phyloP scores from a whole-genome alignment of 1,284 basidiomycete genomes.

The Fomes fomentarius region DNA sequence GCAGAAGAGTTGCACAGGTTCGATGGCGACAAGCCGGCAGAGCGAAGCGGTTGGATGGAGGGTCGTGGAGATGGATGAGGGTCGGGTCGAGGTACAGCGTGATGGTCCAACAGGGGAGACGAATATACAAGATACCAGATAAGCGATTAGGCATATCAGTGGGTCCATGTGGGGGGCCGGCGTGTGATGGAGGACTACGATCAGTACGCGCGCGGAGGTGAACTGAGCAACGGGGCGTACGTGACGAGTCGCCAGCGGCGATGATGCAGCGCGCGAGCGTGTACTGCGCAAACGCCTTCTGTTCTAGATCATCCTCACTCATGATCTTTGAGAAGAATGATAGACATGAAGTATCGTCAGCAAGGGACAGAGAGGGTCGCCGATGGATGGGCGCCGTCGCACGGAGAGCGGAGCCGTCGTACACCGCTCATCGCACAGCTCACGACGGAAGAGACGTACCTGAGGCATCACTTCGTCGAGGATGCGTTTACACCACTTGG shows the following conservation, averaged over 20 bases:
- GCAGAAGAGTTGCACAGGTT: no score
- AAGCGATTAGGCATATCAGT: background rate
- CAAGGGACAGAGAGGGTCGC: background rate
- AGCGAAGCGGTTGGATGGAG: no score
- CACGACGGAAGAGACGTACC: conserved; percentile 42
- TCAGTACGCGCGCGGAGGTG: background rate
- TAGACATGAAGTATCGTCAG: background rate
- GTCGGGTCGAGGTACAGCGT: no score
- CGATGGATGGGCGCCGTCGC: no score
- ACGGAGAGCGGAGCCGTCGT: no score
- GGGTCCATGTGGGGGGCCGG: background rate
- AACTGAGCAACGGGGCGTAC: conserved; percentile 15
- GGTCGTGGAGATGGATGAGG: no score
- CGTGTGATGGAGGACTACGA: background rate
- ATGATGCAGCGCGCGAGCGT: conserved; percentile 75
- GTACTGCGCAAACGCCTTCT: conserved; percentile 73
- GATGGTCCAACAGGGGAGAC: no score
- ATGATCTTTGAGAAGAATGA: conserved; percentile 55
- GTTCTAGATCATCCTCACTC: conserved; percentile 70
- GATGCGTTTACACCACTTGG: conserved; percentile 61
- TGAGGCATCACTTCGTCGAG: conserved; percentile 81
- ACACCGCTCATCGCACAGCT: no score
- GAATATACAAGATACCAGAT: background rate
- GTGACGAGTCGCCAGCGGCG: conserved; percentile 37
- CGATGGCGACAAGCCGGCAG: no score